A percentile compares a stretch with the other conserved stretches of the same genome.
These are phyloP conservation scores for Wickerhamomyces sp. DNA, from an alignment of 1,139 yeast species.

Conservation along the genomic window DNA sequence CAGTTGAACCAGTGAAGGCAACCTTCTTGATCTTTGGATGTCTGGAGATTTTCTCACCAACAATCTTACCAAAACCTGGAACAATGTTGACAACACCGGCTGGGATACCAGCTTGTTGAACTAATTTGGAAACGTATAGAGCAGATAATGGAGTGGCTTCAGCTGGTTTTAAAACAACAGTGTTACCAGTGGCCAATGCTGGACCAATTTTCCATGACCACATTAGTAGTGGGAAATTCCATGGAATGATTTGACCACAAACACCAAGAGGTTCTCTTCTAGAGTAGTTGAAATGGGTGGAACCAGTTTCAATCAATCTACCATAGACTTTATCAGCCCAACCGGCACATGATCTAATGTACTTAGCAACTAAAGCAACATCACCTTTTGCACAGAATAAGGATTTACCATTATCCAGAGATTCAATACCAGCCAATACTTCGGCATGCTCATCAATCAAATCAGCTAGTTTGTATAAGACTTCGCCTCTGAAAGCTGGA, in stretches of 20 bases:
- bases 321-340: conserved; percentile 74
- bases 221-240: conserved; percentile 84
- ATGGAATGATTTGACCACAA: conserved; percentile 79
- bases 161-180: conserved; percentile 76
- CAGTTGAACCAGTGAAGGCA: conserved; percentile 86
- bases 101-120: conserved; percentile 74
- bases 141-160: conserved; percentile 83
- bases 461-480: conserved; percentile 56
- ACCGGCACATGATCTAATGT: conserved; percentile 67
- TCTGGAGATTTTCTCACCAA: conserved; percentile 54
- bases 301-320: conserved; percentile 53
- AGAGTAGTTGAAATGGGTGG: conserved; percentile 45
- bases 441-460: conserved; percentile 53
- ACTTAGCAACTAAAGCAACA: conserved; percentile 50
- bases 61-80: conserved; percentile 61
- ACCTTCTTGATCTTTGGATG: conserved; percentile 65
- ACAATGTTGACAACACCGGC: conserved; percentile 74
- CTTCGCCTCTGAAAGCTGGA: conserved; percentile 46
- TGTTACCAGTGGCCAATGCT: conserved; percentile 77
- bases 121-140: conserved; percentile 54
- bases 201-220: conserved; percentile 82
- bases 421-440: conserved; percentile 56
- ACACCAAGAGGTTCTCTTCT: conserved; percentile 67
- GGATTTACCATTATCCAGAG: conserved; percentile 75
- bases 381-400: conserved; percentile 48